These are phyloP conservation scores for Tremella fuciformis DNA, from an alignment of 768 basidiomycete species.

Conservation along the genomic window DNA sequence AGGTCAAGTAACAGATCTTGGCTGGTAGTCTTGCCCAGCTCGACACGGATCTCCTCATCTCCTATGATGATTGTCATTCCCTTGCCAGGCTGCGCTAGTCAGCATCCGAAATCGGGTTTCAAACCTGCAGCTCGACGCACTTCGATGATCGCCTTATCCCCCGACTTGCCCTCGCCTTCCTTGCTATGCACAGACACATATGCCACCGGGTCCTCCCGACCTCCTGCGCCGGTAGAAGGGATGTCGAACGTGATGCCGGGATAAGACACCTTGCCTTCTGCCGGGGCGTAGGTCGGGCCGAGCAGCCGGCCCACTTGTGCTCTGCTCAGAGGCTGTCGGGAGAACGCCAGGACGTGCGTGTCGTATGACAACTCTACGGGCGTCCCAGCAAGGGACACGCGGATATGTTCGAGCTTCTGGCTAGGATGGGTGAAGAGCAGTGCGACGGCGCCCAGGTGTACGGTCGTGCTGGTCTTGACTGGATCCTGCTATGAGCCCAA, in stretches of 20 bases:
- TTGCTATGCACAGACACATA: constrained; percentile 17
- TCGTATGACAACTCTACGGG: constrained; percentile 25
- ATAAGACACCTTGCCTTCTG: constrained; percentile 36
- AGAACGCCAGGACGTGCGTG: constrained; percentile 23
- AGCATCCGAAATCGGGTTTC: neutral
- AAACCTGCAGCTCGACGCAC: no score
- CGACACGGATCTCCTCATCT: constrained; percentile 58
- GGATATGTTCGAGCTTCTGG: constrained; percentile 35
- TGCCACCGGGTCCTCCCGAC: constrained; percentile 31
- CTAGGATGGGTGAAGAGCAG: constrained; percentile 43
- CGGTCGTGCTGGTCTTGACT: constrained; percentile 28
- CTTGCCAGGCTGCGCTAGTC: constrained; percentile 22
- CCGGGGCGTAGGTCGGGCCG: constrained; percentile 42
- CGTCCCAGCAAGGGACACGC: constrained; percentile 9
- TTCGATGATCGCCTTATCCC: neutral
- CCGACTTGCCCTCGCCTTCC: constrained; percentile 10
- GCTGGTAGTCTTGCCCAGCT: constrained; percentile 71
- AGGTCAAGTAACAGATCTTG: constrained; percentile 77
- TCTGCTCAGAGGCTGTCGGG: constrained; percentile 18
- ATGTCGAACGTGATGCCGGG: constrained; percentile 49
- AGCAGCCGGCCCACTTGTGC: constrained; percentile 34
- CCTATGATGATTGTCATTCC: constrained; percentile 44
- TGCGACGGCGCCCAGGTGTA: constrained; percentile 33
- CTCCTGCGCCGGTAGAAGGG: constrained; percentile 9
- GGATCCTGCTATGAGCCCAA: constrained; percentile 19